Conservation (phyloP, 1,284 basidiomycete species). For the Moniliophthora roreri region DNA sequence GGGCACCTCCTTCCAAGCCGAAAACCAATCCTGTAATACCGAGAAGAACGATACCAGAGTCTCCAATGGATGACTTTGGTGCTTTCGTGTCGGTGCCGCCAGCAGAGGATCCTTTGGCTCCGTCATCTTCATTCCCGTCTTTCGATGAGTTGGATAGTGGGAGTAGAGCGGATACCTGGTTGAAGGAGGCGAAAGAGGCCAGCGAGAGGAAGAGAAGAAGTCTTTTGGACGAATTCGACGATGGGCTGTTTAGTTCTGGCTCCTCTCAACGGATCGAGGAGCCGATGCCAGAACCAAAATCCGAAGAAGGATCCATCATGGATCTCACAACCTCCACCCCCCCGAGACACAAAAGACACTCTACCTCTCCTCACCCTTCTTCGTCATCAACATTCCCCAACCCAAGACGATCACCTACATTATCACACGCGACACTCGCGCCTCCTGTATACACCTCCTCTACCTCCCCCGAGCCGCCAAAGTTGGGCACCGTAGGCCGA, state of each 20-base stretch:
- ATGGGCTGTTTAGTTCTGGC: slow-evolving; percentile 56
- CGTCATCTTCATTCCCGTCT: slow-evolving; percentile 15
- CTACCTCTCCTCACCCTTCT: slow-evolving; percentile 16
- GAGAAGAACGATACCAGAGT: slow-evolving; percentile 13
- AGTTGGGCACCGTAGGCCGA: slow-evolving; percentile 18
- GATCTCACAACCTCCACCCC: slow-evolving; percentile 6
- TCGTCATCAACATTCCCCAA: slow-evolving; percentile 23
- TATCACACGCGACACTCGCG: slow-evolving; percentile 26
- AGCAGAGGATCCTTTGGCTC: slow-evolving; percentile 54
- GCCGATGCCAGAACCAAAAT: no score
- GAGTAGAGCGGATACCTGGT: slow-evolving; percentile 41
- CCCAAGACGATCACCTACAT: slow-evolving; percentile 17
- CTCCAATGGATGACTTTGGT: slow-evolving; percentile 58
- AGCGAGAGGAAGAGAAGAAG: slow-evolving; percentile 48
- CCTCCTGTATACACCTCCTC: slow-evolving; percentile 22
- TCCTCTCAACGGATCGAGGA: no score
- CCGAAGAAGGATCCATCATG: no score
- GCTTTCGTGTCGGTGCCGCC: slow-evolving; percentile 65
- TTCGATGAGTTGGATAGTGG: neutral
- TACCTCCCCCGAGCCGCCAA: slow-evolving; percentile 18
- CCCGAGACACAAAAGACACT: slow-evolving; percentile 16
- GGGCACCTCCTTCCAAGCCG: slow-evolving; percentile 6
- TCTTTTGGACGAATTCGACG: slow-evolving; percentile 65
- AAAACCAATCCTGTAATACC: slow-evolving; percentile 11
- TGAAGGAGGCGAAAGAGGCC: slow-evolving; percentile 51